A percentile compares a stretch with the other conserved stretches of the same genome.
phyloP scores from a whole-genome alignment of 148 eudicot genomes.

The Nepenthes mirabilis region DNA sequence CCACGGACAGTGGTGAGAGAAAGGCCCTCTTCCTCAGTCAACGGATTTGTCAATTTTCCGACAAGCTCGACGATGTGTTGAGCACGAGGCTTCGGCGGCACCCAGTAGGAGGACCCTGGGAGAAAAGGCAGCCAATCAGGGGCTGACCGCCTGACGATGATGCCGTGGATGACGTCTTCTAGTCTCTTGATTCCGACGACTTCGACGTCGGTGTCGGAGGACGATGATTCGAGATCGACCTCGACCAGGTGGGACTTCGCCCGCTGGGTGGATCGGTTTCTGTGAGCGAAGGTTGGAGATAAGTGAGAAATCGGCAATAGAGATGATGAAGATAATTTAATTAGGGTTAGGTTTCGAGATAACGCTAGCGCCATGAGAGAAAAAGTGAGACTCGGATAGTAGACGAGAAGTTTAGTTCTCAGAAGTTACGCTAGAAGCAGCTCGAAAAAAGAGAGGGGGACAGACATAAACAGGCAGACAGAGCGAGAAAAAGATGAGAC shows the following conservation, averaged over 20 bases:
- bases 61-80: slow-evolving; percentile 30
- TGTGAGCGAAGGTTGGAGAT: slow-evolving; percentile 8
- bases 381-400: no score
- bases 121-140: slow-evolving; percentile 90
- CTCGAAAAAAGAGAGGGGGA: no score
- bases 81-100: slow-evolving; percentile 36
- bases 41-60: slow-evolving; percentile 30
- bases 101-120: slow-evolving; percentile 86
- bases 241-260: slow-evolving; percentile 39
- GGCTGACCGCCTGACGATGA: slow-evolving; percentile 58
- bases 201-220: slow-evolving; percentile 12
- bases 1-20: slow-evolving; percentile 34
- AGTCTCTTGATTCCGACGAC: slow-evolving; percentile 20
- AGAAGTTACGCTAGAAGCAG: no score
- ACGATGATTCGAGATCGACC: slow-evolving; percentile 35
- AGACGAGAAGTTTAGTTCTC: no score
- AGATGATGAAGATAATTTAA: slow-evolving; percentile 1
- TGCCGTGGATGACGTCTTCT: slow-evolving; percentile 55
- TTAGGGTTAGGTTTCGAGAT: no score
- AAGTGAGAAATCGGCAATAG: slow-evolving; percentile 3
- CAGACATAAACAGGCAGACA: no score
- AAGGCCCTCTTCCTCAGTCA: slow-evolving; percentile 34
- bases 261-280: slow-evolving; percentile 20
- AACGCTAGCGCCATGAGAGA: no score
- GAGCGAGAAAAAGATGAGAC: no score